Conservation (phyloP, 176 grass and related monocot species). For the Hsuehochloa calcarea region DNA sequence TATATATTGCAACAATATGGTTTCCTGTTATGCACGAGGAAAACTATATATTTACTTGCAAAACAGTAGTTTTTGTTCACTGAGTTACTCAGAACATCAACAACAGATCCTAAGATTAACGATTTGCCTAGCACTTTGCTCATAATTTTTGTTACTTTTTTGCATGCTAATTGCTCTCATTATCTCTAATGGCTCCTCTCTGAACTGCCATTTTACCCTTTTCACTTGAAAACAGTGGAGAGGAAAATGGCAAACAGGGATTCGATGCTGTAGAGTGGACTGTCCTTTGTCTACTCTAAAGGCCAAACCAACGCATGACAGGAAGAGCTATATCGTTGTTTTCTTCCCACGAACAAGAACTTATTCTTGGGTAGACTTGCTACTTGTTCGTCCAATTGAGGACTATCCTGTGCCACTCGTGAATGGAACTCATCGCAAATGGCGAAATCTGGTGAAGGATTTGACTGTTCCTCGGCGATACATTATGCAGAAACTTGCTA, state of each 20-base stretch:
- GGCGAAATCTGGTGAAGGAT: conserved; percentile 88
- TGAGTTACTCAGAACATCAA: conserved; percentile 12
- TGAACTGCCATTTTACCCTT: conserved; percentile 15
- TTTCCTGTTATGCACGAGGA: not conserved
- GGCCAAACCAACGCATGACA: conserved; percentile 86
- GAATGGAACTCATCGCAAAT: conserved; percentile 84
- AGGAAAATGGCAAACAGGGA: conserved; percentile 98
- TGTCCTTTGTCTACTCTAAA: conserved; percentile 74
- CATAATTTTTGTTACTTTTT: not conserved
- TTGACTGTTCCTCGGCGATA: conserved; percentile 60
- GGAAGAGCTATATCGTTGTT: conserved; percentile 81
- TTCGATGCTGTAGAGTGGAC: conserved; percentile 78
- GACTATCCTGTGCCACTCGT: conserved; percentile 69
- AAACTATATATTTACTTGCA: conserved; percentile 6
- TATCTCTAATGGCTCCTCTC: conserved; percentile 6
- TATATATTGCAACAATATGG: not conserved
- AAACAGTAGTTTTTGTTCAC: not conserved
- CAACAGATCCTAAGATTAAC: not conserved
- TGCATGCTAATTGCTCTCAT: not conserved
- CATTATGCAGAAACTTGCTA: conserved; percentile 85
- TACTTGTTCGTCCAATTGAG: conserved; percentile 72
- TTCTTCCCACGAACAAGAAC: conserved; percentile 92
- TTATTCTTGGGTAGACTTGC: conserved; percentile 92
- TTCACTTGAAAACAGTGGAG: conserved; percentile 78
- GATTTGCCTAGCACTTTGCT: not conserved